Percentiles rank a stretch among this genome's conserved stretches.
These are phyloP conservation scores for Nicotiana attenuata DNA, from an alignment of 257 asterid species.

Conservation along the genomic window DNA sequence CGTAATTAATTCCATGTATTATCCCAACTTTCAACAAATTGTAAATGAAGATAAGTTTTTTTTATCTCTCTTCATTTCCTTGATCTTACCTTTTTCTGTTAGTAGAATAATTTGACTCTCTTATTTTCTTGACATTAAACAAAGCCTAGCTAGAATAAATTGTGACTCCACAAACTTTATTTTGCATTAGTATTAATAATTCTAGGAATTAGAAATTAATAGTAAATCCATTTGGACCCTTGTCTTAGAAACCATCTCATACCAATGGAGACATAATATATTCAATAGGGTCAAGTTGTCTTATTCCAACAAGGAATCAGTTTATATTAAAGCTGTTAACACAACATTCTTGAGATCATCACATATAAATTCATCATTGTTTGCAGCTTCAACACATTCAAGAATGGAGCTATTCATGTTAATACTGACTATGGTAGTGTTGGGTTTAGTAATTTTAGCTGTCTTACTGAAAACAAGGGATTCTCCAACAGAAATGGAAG, in stretches of 20 bases:
- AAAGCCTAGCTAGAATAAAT: not conserved
- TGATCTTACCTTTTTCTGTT: not conserved
- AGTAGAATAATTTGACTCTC: not conserved
- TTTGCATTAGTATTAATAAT: too few relatives aligned
- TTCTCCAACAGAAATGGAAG: constrained; percentile 54
- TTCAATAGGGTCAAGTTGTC: not conserved
- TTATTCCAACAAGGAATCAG: not conserved
- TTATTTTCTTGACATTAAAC: not conserved
- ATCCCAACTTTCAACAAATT: not conserved
- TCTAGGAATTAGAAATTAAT: too few relatives aligned
- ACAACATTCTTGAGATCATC: constrained; percentile 7
- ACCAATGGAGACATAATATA: not conserved
- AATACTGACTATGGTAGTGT: not conserved
- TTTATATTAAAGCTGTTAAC: not conserved
- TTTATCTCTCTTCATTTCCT: not conserved
- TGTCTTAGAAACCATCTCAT: not conserved
- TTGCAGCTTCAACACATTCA: not conserved
- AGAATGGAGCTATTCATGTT: constrained; percentile 17
- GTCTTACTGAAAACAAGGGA: constrained; percentile 33
- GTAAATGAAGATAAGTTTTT: not conserved
- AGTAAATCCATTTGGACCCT: not conserved
- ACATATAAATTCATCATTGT: not conserved
- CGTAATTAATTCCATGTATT: not conserved
- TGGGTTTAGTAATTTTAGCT: constrained; percentile 2
- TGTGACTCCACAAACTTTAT: not conserved